These are phyloP conservation scores for Funneliformis mosseae DNA, from an alignment of 192 early-diverging fungal genomes.

Conservation along the genomic window DNA sequence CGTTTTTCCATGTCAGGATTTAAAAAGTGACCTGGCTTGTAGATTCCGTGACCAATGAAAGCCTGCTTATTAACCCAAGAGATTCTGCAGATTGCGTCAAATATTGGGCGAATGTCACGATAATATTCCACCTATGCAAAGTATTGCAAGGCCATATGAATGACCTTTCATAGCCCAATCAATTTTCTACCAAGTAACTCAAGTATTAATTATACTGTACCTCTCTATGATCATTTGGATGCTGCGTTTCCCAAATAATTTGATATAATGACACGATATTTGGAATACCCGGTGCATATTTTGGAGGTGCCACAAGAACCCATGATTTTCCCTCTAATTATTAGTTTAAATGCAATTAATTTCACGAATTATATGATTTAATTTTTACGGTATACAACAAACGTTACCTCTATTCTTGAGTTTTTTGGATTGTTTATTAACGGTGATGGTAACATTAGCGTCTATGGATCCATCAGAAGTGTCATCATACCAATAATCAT, in stretches of 20 bases:
- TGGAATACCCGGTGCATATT: conserved; percentile 27
- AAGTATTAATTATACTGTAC: too few species aligned
- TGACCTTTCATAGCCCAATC: too few species aligned
- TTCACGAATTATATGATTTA: background rate
- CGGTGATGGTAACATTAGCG: background rate
- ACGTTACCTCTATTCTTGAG: background rate
- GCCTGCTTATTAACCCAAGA: conserved; percentile 27
- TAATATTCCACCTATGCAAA: background rate
- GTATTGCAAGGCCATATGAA: background rate
- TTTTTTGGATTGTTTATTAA: background rate
- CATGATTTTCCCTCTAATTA: conserved; percentile 29
- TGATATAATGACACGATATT: conserved; percentile 20
- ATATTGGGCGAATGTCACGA: conserved; percentile 27
- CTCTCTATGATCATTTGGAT: background rate
- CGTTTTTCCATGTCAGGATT: background rate
- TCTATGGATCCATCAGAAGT: conserved; percentile 26
- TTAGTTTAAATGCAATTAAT: background rate
- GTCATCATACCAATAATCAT: conserved; percentile 33
- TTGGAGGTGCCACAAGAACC: conserved; percentile 30
- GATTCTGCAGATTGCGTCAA: conserved; percentile 15
- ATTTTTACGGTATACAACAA: too few species aligned
- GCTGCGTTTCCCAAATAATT: conserved; percentile 25
- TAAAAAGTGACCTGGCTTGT: conserved; percentile 21
- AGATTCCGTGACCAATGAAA: background rate
- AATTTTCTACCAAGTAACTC: background rate